Percentiles rank a stretch among this genome's conserved stretches.
These are phyloP conservation scores for Pseudopithomyces chartarum DNA, from an alignment of 2,329 filamentous ascomycete species.

Conservation along the genomic window DNA sequence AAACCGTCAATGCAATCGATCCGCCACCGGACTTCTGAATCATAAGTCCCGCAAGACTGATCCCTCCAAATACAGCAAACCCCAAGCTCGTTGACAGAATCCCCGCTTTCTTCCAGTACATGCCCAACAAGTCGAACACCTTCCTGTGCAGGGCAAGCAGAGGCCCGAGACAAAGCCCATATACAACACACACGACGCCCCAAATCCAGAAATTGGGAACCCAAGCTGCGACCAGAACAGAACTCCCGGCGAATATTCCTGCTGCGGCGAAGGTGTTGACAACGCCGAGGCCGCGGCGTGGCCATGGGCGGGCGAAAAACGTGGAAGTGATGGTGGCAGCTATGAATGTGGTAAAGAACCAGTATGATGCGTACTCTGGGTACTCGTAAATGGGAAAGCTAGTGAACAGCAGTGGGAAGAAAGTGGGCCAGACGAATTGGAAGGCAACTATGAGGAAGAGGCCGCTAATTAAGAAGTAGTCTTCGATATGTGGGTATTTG, in stretches of 20 bases:
- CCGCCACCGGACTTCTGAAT: not conserved
- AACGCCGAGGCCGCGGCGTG: constrained; percentile 6
- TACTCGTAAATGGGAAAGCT: constrained; percentile 3
- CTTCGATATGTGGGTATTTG: not conserved
- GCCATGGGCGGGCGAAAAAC: not conserved
- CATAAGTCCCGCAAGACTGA: constrained; percentile 2
- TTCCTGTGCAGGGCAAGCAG: constrained; percentile 9
- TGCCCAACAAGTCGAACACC: constrained; percentile 5
- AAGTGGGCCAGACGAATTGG: constrained; percentile 19
- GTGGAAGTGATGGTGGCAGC: not conserved
- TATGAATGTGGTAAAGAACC: constrained; percentile 8
- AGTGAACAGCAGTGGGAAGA: constrained; percentile 13
- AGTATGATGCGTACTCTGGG: constrained; percentile 6
- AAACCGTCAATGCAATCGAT: not conserved
- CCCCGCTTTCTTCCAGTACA: not conserved
- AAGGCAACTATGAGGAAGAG: constrained; percentile 10
- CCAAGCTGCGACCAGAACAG: constrained; percentile 6
- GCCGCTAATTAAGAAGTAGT: constrained; percentile 9
- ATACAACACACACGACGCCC: not conserved
- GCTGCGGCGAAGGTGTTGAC: constrained; percentile 12
- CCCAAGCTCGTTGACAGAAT: not conserved
- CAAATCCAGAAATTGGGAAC: constrained; percentile 4
- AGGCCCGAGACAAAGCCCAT: constrained; percentile 14
- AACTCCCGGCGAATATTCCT: not conserved
- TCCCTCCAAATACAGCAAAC: not conserved